Conservation (phyloP, 78 protist species). For the Tieghemostelium lacteum region DNA sequence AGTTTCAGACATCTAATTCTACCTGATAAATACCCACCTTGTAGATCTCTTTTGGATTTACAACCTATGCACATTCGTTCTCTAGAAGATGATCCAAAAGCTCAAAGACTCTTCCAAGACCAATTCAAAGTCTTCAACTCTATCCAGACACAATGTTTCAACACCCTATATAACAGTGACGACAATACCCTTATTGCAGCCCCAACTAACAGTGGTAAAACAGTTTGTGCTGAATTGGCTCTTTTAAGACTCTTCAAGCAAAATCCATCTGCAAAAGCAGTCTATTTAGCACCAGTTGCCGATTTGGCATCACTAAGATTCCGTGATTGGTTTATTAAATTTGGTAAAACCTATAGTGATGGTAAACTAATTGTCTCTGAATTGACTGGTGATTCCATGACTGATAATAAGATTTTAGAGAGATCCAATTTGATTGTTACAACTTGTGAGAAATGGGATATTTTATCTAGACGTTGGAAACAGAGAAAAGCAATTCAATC, state of each 20-base stretch:
- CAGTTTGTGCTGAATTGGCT: conserved; percentile 97
- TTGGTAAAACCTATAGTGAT: not conserved
- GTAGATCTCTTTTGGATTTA: conserved; percentile 93
- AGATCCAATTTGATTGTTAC: conserved; percentile 90
- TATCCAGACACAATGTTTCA: conserved; percentile 96
- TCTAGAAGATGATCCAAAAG: conserved; percentile 19
- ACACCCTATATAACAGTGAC: conserved; percentile 84
- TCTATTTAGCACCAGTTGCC: conserved; percentile 83
- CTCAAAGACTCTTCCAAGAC: not conserved
- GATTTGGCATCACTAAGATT: conserved; percentile 53
- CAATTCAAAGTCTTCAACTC: conserved; percentile 89
- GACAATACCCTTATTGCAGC: conserved; percentile 94
- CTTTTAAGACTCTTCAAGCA: conserved; percentile 80
- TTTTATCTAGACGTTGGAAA: conserved; percentile 94
- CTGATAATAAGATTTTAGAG: conserved; percentile 89
- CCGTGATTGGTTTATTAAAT: conserved; percentile 68
- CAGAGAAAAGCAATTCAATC: conserved; percentile 68
- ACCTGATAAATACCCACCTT: conserved; percentile 93
- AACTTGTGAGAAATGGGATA: conserved; percentile 96
- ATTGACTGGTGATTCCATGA: conserved; percentile 97
- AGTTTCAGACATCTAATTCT: conserved; percentile 95
- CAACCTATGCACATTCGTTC: conserved; percentile 89
- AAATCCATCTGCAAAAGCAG: conserved; percentile 49
- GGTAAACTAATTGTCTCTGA: conserved; percentile 92
- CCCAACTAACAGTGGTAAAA: conserved; percentile 98